A percentile compares a stretch with the other conserved stretches of the same genome.
phyloP scores from a whole-genome alignment of 805 yeast species.

The Candida nemodendra region DNA sequence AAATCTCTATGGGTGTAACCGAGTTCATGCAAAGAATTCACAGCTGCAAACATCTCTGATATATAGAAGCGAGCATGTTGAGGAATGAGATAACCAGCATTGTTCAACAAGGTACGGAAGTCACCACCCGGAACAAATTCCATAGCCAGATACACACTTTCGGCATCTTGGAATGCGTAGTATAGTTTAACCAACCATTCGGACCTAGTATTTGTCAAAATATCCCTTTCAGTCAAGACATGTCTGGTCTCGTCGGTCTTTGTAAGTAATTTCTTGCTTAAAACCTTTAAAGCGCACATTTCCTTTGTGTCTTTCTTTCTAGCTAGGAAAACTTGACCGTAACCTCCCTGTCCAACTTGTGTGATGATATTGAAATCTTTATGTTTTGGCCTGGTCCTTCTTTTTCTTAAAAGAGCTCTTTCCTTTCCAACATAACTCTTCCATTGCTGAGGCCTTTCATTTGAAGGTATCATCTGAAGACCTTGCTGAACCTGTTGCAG shows the following conservation, averaged over 20 bases:
- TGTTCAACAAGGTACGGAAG: slow-evolving; percentile 88
- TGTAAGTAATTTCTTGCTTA: slow-evolving; percentile 80
- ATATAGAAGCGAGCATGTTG: slow-evolving; percentile 95
- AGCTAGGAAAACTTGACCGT: slow-evolving; percentile 97
- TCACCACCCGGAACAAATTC: slow-evolving; percentile 99
- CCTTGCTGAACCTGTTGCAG: slow-evolving; percentile 65
- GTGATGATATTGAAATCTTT: slow-evolving; percentile 96
- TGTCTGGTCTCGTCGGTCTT: slow-evolving; percentile 95
- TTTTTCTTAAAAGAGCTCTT: slow-evolving; percentile 76
- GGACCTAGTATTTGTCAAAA: slow-evolving; percentile 89
- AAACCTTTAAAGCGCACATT: slow-evolving; percentile 89
- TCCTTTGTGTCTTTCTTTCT: slow-evolving; percentile 92
- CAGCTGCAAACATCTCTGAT: slow-evolving; percentile 94
- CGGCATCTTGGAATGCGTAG: slow-evolving; percentile 93
- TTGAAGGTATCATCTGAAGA: slow-evolving; percentile 34
- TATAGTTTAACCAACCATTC: slow-evolving; percentile 94
- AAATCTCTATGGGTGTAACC: slow-evolving; percentile 97
- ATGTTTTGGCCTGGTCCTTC: slow-evolving; percentile 88
- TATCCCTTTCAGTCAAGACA: slow-evolving; percentile 93
- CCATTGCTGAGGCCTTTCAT: slow-evolving; percentile 61
- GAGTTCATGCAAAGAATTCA: slow-evolving; percentile 87
- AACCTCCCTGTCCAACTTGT: slow-evolving; percentile 99
- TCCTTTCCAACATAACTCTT: slow-evolving; percentile 79
- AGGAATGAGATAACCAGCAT: slow-evolving; percentile 89
- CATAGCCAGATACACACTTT: slow-evolving; percentile 92